phyloP scores from a whole-genome alignment of 805 yeast genomes.

The Kodamaea neixiangensis region DNA sequence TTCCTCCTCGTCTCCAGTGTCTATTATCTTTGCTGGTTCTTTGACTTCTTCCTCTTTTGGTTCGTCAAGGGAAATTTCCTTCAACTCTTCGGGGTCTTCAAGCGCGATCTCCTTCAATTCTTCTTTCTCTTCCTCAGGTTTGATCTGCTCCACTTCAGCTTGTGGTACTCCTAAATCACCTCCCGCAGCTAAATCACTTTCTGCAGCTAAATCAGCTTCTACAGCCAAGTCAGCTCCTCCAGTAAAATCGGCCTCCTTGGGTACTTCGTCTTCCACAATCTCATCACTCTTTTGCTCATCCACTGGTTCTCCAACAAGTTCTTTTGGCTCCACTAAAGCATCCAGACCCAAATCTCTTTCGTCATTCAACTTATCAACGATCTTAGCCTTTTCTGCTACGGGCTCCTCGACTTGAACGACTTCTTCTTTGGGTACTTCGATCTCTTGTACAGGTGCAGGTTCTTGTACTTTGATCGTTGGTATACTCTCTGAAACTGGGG shows the following conservation, averaged over 20 bases:
- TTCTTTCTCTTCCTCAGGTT: slow-evolving; percentile 16
- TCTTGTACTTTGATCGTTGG: slow-evolving; percentile 3
- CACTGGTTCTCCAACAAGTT: slow-evolving; percentile 3
- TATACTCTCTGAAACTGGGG: neutral
- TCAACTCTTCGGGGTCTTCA: slow-evolving; percentile 2
- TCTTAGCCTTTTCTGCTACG: slow-evolving; percentile 12
- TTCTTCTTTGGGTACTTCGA: neutral
- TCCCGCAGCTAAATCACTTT: neutral
- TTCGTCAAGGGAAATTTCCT: neutral
- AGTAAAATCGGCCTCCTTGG: neutral
- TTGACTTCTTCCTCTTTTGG: neutral
- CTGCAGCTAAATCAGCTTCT: neutral
- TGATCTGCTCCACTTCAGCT: slow-evolving; percentile 10
- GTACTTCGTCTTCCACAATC: neutral
- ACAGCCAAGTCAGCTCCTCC: neutral
- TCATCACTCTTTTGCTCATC: neutral
- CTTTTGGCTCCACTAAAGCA: slow-evolving; percentile 11
- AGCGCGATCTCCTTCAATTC: slow-evolving; percentile 6
- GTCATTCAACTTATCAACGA: neutral
- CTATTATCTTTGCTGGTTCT: neutral
- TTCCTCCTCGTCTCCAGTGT: slow-evolving; percentile 8
- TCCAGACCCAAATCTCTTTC: slow-evolving; percentile 7
- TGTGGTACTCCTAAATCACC: neutral
- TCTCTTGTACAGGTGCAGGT: neutral
- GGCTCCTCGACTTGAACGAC: slow-evolving; percentile 3